Percentiles rank a stretch among this genome's conserved stretches.
phyloP scores from a whole-genome alignment of 495 filamentous ascomycete species.

The Penicillium nucicola region DNA sequence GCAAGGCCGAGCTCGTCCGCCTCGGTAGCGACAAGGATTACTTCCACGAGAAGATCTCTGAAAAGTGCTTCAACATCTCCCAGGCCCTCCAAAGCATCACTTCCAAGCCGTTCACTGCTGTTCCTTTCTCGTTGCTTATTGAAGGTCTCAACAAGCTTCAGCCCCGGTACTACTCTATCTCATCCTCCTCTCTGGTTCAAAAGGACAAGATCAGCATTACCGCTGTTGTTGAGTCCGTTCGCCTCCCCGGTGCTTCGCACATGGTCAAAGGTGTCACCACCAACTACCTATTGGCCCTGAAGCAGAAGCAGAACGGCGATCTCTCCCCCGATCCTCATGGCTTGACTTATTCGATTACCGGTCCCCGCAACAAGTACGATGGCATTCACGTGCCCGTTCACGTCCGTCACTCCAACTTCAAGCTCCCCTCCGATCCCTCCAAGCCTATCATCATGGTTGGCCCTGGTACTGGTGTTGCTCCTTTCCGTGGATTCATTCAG shows the following conservation, averaged over 20 bases:
- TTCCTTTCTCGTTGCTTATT: slow-evolving; percentile 93
- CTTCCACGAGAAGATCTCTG: slow-evolving; percentile 83
- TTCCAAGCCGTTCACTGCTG: slow-evolving; percentile 69
- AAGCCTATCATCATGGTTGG: slow-evolving; percentile 96
- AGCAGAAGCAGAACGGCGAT: slow-evolving; percentile 95
- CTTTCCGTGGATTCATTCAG: slow-evolving; percentile 93
- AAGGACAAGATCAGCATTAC: slow-evolving; percentile 93
- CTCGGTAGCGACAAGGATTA: slow-evolving; percentile 93
- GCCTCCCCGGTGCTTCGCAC: slow-evolving; percentile 73
- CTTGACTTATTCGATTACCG: slow-evolving; percentile 81
- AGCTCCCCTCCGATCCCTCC: slow-evolving; percentile 90
- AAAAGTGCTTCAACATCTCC: slow-evolving; percentile 84
- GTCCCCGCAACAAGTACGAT: slow-evolving; percentile 95
- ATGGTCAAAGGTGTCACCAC: slow-evolving; percentile 92
- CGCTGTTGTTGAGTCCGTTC: slow-evolving; percentile 83
- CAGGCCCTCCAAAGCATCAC: slow-evolving; percentile 77
- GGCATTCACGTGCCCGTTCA: slow-evolving; percentile 95
- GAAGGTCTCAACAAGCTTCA: slow-evolving; percentile 94
- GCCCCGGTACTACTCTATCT: slow-evolving; percentile 99
- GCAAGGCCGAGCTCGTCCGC: slow-evolving; percentile 82
- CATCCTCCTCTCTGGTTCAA: slow-evolving; percentile 90
- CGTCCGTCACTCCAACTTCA: slow-evolving; percentile 98
- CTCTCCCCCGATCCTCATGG: slow-evolving; percentile 81
- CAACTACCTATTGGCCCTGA: slow-evolving; percentile 94
- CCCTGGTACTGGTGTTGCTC: slow-evolving; percentile 94